Conservation (phyloP, 2,329 filamentous ascomycete species). For the Bisporella sp. region DNA sequence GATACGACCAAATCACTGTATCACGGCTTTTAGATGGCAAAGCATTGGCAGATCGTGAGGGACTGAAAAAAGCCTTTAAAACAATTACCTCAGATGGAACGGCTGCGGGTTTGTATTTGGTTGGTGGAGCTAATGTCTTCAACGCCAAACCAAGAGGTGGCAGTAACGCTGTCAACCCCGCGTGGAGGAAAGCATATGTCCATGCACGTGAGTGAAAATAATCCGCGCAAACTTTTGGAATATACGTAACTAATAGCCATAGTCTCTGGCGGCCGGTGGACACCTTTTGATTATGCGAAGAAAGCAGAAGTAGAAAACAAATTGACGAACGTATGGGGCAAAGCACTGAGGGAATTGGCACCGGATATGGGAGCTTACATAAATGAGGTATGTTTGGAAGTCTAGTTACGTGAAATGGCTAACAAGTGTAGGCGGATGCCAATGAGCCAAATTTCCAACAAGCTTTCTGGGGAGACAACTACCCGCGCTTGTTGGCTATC, state of each 20-base stretch:
- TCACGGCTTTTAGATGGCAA: slow-evolving; percentile 38
- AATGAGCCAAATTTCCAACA: slow-evolving; percentile 9
- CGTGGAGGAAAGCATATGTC: neutral
- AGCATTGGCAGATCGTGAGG: slow-evolving; percentile 29
- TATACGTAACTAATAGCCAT: neutral
- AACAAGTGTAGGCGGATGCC: neutral
- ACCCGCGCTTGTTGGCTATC: slow-evolving; percentile 22
- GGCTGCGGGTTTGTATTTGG: slow-evolving; percentile 31
- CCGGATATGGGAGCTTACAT: neutral
- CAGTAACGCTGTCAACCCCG: slow-evolving; percentile 11
- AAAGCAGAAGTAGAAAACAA: neutral
- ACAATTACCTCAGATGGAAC: slow-evolving; percentile 25
- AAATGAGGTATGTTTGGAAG: slow-evolving; percentile 1
- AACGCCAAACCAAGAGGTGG: slow-evolving; percentile 38
- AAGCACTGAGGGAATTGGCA: neutral
- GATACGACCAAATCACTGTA: slow-evolving; percentile 30
- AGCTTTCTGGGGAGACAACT: slow-evolving; percentile 11
- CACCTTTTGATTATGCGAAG: neutral
- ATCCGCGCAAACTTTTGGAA: neutral
- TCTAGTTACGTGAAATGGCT: neutral
- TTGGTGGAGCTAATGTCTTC: slow-evolving; percentile 38
- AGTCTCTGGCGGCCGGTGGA: neutral
- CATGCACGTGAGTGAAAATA: neutral
- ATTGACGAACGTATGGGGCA: neutral
- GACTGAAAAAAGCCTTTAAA: slow-evolving; percentile 32